Conservation (phyloP, 306 rosid genomes). For the Gillenia trifoliata region DNA sequence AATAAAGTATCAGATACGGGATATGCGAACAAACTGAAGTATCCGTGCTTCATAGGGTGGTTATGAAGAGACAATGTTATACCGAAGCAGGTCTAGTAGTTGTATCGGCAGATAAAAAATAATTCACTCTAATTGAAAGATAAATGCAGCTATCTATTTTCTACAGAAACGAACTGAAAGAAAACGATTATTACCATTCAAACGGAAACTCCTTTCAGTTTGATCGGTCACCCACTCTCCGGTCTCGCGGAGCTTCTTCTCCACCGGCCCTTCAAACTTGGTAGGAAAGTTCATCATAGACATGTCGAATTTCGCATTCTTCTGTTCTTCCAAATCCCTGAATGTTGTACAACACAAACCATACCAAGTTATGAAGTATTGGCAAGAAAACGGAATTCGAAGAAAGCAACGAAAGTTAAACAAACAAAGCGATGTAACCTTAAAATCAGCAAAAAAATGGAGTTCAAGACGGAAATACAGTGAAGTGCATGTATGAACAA, state of each 20-base stretch:
- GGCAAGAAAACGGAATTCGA: neutral
- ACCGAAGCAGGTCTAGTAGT: neutral
- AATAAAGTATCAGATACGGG: too few species aligned
- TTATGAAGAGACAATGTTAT: neutral
- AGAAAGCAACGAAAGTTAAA: neutral
- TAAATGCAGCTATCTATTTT: neutral
- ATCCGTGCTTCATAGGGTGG: neutral
- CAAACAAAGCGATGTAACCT: too few species aligned
- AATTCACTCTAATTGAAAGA: neutral
- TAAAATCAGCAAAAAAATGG: neutral
- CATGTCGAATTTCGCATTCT: slow-evolving; percentile 46
- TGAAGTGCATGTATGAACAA: neutral
- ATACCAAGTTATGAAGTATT: neutral
- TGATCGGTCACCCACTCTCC: slow-evolving; percentile 64
- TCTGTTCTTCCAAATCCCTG: slow-evolving; percentile 48
- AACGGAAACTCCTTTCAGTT: slow-evolving; percentile 44
- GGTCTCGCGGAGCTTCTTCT: slow-evolving; percentile 60
- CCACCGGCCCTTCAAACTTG: slow-evolving; percentile 56
- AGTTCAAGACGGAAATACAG: neutral
- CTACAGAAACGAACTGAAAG: neutral
- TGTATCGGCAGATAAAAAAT: too few species aligned
- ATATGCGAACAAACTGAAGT: too few species aligned
- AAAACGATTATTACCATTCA: slow-evolving; percentile 35
- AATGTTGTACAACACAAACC: neutral
- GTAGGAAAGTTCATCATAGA: slow-evolving; percentile 37